Evolutionary conservation across 306 rosid species (phyloP).

Genomic region (Rosa rugosa): DNA sequence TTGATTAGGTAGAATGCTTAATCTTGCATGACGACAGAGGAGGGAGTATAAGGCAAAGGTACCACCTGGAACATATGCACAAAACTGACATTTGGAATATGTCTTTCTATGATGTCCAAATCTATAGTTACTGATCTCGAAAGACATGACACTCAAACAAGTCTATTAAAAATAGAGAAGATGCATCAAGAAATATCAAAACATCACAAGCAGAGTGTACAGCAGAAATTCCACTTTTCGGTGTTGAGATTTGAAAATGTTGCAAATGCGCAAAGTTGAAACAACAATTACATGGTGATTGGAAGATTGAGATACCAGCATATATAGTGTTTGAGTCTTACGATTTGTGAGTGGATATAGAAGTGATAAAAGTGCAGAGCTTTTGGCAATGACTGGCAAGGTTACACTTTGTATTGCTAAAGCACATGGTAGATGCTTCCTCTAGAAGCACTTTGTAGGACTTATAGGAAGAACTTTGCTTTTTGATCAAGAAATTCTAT

Average conservation of each 20-base stretch:
- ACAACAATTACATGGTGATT: slow-evolving; percentile 6
- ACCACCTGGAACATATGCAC: slow-evolving; percentile 58
- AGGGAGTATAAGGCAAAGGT: slow-evolving; percentile 76
- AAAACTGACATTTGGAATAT: slow-evolving; percentile 24
- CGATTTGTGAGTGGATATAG: background rate
- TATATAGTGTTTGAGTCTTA: background rate
- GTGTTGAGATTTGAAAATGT: background rate
- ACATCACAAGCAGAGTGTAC: background rate
- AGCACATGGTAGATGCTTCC: background rate
- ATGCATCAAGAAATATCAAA: background rate
- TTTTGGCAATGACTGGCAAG: background rate
- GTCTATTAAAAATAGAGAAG: background rate
- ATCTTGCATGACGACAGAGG: slow-evolving; percentile 63
- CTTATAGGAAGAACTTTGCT: background rate
- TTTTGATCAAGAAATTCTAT: background rate
- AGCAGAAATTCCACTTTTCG: background rate
- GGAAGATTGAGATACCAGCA: background rate
- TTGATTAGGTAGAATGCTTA: slow-evolving; percentile 65
- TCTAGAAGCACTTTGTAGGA: background rate
- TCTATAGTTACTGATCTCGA: slow-evolving; percentile 2
- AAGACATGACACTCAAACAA: background rate
- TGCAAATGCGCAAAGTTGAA: background rate
- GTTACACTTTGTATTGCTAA: background rate
- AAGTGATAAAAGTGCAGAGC: background rate
- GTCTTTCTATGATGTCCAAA: slow-evolving; percentile 9